Percentiles rank a stretch among this genome's conserved stretches.
Conservation (phyloP, 2,329 filamentous ascomycete species). For the Ceratocystis huliohia region DNA sequence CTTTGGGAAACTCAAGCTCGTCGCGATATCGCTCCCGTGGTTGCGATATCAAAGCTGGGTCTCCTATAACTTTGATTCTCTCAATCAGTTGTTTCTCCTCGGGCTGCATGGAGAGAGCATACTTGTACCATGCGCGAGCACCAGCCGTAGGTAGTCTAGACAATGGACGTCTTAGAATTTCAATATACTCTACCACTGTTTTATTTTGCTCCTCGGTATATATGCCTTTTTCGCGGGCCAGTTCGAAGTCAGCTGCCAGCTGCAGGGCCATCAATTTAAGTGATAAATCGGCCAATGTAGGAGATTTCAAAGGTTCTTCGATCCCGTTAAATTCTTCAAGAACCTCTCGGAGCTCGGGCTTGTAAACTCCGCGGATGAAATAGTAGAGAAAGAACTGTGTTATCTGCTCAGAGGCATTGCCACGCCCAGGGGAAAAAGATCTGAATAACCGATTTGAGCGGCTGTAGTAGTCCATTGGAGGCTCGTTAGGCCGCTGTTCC, state of each 20-base stretch:
- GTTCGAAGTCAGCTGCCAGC: conserved; percentile 43
- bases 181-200: conserved; percentile 14
- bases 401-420: conserved; percentile 32
- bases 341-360: conserved; percentile 34
- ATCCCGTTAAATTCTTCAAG: conserved; percentile 29
- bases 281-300: conserved; percentile 32
- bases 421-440: conserved; percentile 31
- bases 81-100: conserved; percentile 29
- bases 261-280: conserved; percentile 43
- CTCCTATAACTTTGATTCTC: conserved; percentile 35
- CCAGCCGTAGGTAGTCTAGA: conserved; percentile 14
- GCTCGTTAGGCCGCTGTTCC: conserved; percentile 19
- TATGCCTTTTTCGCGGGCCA: conserved; percentile 36
- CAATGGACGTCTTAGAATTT: conserved; percentile 18
- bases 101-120: conserved; percentile 30
- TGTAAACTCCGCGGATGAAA: conserved; percentile 34
- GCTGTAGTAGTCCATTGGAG: conserved; percentile 25
- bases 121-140: conserved; percentile 21
- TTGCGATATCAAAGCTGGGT: conserved; percentile 39
- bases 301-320: background rate
- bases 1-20: conserved; percentile 63
- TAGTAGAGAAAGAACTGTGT: conserved; percentile 19
- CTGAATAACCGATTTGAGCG: conserved; percentile 29
- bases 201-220: conserved; percentile 28
- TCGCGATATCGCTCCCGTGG: conserved; percentile 39